These are phyloP conservation scores for Erythrophleum ivorense DNA, from an alignment of 331 rosid species.

Conservation along the genomic window DNA sequence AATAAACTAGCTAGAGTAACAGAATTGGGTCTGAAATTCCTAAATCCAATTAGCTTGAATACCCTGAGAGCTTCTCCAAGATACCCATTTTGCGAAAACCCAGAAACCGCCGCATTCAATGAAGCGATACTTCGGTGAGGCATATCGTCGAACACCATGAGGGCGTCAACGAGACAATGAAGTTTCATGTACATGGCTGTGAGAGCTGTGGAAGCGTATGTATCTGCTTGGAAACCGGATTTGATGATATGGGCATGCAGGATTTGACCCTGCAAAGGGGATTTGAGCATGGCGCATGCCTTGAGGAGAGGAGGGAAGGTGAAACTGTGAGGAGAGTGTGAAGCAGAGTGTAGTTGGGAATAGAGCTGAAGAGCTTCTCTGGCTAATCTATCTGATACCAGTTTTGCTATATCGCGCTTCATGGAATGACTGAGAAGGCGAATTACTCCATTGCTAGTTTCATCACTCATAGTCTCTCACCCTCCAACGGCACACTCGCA, in stretches of 20 bases:
- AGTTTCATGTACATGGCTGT: slow-evolving; percentile 46
- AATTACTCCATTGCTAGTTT: not conserved
- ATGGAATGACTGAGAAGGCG: slow-evolving; percentile 34
- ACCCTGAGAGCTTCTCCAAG: slow-evolving; percentile 47
- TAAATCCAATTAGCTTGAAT: slow-evolving; percentile 40
- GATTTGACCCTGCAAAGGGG: slow-evolving; percentile 45
- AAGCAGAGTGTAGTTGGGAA: slow-evolving; percentile 49
- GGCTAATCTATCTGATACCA: slow-evolving; percentile 63
- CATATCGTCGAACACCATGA: slow-evolving; percentile 68
- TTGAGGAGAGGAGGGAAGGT: slow-evolving; percentile 78
- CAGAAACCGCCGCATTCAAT: slow-evolving; percentile 62
- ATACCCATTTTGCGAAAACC: slow-evolving; percentile 55
- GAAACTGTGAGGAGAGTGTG: slow-evolving; percentile 53
- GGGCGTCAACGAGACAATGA: slow-evolving; percentile 42
- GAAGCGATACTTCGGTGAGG: slow-evolving; percentile 56
- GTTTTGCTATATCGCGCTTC: slow-evolving; percentile 51
- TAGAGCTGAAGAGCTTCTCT: slow-evolving; percentile 57
- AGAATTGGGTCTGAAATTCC: slow-evolving; percentile 57
- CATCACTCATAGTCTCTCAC: not conserved
- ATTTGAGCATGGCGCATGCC: slow-evolving; percentile 64
- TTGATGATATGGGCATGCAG: slow-evolving; percentile 67
- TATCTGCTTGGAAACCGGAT: slow-evolving; percentile 58
- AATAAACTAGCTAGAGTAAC: slow-evolving; percentile 60
- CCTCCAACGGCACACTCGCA: no score
- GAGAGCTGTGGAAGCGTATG: slow-evolving; percentile 64